phyloP scores from a whole-genome alignment of 345 rosid genomes.

The Mallotus nudiflorus region DNA sequence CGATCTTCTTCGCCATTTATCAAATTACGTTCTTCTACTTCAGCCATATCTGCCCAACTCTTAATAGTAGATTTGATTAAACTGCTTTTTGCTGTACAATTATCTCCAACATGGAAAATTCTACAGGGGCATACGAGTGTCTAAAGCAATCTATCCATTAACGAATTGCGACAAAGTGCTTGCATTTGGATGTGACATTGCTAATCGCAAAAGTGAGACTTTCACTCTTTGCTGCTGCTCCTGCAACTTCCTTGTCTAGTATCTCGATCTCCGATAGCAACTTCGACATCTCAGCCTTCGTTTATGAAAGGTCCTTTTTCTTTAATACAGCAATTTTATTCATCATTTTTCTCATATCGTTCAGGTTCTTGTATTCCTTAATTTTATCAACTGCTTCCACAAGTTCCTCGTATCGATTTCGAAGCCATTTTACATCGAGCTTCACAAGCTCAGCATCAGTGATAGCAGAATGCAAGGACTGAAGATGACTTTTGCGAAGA shows the following conservation, averaged over 20 bases:
- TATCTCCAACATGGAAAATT: neutral
- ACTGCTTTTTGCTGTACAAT: neutral
- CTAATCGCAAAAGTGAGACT: too few species aligned
- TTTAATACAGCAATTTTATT: neutral
- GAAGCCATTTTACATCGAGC: too few species aligned
- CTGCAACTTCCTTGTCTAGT: conserved; percentile 10
- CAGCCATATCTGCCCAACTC: conserved; percentile 86
- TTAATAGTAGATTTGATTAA: conserved; percentile 16
- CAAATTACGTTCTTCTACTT: conserved; percentile 53
- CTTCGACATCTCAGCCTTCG: conserved; percentile 12
- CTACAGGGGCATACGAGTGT: too few species aligned
- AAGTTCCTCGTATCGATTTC: conserved; percentile 6
- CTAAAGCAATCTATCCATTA: too few species aligned
- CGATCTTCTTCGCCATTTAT: conserved; percentile 7
- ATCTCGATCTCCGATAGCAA: conserved; percentile 1
- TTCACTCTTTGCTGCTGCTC: neutral
- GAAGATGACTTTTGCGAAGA: neutral
- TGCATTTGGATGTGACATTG: too few species aligned
- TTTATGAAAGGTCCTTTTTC: neutral
- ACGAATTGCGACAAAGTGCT: too few species aligned
- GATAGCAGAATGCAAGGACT: too few species aligned
- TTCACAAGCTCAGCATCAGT: too few species aligned
- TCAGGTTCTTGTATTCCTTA: conserved; percentile 1
- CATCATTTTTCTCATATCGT: neutral
- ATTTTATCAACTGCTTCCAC: conserved; percentile 8